phyloP scores from a whole-genome alignment of 495 filamentous ascomycete species.

The Choiromyces venosus region DNA sequence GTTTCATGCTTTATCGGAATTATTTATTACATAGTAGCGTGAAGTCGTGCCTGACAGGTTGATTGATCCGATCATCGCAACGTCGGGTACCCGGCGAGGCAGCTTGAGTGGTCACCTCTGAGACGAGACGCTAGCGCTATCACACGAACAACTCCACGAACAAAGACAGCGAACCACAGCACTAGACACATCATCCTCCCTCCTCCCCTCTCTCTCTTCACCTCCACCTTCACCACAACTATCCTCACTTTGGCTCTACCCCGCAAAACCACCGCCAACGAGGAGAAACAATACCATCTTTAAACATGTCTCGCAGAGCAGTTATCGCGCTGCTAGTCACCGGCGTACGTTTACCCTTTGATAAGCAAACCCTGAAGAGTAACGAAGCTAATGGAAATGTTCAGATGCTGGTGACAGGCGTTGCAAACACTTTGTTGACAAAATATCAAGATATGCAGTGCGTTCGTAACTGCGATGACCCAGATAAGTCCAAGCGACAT shows the following conservation, averaged over 20 bases:
- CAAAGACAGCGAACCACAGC: background rate
- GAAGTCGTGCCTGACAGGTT: background rate
- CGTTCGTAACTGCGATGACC: constrained; percentile 76
- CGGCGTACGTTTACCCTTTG: constrained; percentile 20
- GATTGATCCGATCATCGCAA: background rate
- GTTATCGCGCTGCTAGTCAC: constrained; percentile 29
- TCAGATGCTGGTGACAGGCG: constrained; percentile 58
- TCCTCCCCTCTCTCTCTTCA: background rate
- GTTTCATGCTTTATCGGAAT: background rate
- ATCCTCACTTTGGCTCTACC: background rate
- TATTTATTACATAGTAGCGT: background rate
- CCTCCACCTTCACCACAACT: background rate
- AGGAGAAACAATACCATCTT: background rate
- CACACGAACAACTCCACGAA: background rate
- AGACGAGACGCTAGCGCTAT: background rate
- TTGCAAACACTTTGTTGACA: constrained; percentile 94
- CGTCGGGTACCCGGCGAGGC: background rate
- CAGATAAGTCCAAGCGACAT: constrained; percentile 59
- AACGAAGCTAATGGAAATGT: background rate
- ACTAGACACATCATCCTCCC: background rate
- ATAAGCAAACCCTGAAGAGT: constrained; percentile 6
- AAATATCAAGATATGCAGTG: constrained; percentile 99
- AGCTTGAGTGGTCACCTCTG: background rate
- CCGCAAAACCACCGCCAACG: background rate
- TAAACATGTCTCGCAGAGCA: constrained; percentile 28